phyloP scores from a whole-genome alignment of 2,329 filamentous ascomycete species.

The Cryphonectria carpinicola region DNA sequence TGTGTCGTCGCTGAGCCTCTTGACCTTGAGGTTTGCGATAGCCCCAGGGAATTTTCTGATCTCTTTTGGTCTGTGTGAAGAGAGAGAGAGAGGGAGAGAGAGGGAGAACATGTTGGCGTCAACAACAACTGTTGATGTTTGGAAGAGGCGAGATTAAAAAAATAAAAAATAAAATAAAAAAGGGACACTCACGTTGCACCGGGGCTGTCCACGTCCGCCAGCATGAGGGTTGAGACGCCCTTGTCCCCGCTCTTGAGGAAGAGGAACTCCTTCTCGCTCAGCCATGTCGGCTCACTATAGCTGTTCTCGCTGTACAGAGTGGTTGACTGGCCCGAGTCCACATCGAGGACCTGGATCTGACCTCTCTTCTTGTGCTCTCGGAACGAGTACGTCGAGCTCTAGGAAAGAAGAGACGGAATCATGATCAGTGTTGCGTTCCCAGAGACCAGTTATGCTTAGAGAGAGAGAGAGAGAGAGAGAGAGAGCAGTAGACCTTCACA shows the following conservation, averaged over 20 bases:
- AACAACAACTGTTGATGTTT: neutral
- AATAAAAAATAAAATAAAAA: too few relatives aligned
- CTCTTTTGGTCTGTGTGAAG: slow-evolving; percentile 44
- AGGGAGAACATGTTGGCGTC: neutral
- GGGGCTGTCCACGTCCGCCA: slow-evolving; percentile 43
- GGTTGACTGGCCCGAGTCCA: slow-evolving; percentile 66
- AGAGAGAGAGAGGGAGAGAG: neutral
- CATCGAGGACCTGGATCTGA: slow-evolving; percentile 72
- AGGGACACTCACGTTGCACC: slow-evolving; percentile 44
- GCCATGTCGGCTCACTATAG: slow-evolving; percentile 76
- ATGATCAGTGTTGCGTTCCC: neutral
- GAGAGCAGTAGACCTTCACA: neutral
- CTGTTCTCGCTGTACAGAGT: slow-evolving; percentile 67
- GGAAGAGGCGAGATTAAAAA: neutral
- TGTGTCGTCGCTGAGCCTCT: slow-evolving; percentile 52
- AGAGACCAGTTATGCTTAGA: neutral
- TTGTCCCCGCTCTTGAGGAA: slow-evolving; percentile 56
- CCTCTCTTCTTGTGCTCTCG: slow-evolving; percentile 69
- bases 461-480: too few relatives aligned
- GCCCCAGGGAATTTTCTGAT: slow-evolving; percentile 55
- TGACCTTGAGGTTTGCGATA: slow-evolving; percentile 63
- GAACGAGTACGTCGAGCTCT: slow-evolving; percentile 80
- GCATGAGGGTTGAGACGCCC: slow-evolving; percentile 51
- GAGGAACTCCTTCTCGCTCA: slow-evolving; percentile 67
- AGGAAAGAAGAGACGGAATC: slow-evolving; percentile 8